These are phyloP conservation scores for Iberis amara DNA, from an alignment of 441 rosid species.

Conservation along the genomic window DNA sequence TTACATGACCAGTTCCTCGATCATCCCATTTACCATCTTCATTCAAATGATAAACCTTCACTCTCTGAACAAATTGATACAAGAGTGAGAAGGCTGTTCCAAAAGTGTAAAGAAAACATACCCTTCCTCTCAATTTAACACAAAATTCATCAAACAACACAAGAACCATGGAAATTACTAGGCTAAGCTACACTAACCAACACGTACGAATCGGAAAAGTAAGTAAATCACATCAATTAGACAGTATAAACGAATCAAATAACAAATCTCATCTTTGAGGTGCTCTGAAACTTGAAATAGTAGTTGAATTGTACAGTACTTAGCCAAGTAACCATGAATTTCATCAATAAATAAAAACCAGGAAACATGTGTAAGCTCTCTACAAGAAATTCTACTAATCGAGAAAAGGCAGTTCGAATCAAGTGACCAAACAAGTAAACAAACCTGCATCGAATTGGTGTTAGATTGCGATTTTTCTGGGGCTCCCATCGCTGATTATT, in stretches of 20 bases:
- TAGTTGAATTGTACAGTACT: conserved; percentile 12
- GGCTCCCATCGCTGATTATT: conserved; percentile 60
- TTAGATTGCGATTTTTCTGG: conserved; percentile 71
- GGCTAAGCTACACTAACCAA: not conserved
- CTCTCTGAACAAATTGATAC: conserved; percentile 55
- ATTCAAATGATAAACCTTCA: conserved; percentile 84
- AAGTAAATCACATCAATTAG: conserved; percentile 2
- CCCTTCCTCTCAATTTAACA: conserved; percentile 3
- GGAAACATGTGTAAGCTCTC: conserved; percentile 12
- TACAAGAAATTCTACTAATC: conserved; percentile 24
- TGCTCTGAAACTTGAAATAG: not conserved
- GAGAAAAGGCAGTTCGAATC: conserved; percentile 20
- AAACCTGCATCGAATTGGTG: conserved; percentile 86
- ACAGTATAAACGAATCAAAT: conserved; percentile 1
- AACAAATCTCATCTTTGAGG: conserved; percentile 1
- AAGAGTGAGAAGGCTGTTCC: conserved; percentile 6
- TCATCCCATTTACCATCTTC: conserved; percentile 99
- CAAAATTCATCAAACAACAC: conserved; percentile 2
- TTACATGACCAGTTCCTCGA: conserved; percentile 96
- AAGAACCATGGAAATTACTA: not conserved
- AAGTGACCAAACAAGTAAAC: conserved; percentile 12
- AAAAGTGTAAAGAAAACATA: not conserved
- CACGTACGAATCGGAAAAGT: not conserved
- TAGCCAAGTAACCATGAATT: not conserved
- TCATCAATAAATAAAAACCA: conserved; percentile 16